These are phyloP conservation scores for Arabidopsis arenosa DNA, from an alignment of 345 rosid genomes.

Conservation along the genomic window DNA sequence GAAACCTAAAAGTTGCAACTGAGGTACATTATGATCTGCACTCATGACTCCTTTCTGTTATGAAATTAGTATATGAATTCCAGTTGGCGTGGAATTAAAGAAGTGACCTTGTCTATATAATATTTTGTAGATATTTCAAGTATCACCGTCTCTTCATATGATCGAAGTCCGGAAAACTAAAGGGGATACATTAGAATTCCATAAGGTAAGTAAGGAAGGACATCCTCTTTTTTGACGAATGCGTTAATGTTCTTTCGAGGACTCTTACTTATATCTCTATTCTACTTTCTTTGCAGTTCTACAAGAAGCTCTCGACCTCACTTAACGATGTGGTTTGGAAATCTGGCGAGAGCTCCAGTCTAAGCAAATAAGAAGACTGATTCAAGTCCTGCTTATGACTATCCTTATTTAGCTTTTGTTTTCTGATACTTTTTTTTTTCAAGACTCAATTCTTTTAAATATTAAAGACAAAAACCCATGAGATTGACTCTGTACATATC, in stretches of 20 bases:
- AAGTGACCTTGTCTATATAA: not conserved
- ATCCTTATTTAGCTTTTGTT: not conserved
- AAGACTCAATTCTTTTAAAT: conserved; percentile 30
- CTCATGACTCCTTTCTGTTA: not conserved
- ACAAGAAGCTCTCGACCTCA: conserved; percentile 79
- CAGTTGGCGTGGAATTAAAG: conserved; percentile 1
- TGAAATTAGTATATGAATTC: not conserved
- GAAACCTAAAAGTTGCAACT: conserved; percentile 89
- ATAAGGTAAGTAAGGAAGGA: conserved; percentile 58
- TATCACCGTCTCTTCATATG: conserved; percentile 96
- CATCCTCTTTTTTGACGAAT: not conserved
- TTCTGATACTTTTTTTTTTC: not conserved
- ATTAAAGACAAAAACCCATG: conserved; percentile 8
- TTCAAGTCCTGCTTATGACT: conserved; percentile 23
- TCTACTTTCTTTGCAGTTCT: conserved; percentile 65
- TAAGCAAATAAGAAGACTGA: conserved; percentile 15
- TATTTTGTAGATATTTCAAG: conserved; percentile 80
- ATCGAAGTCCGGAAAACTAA: conserved; percentile 93
- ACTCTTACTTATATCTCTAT: not conserved
- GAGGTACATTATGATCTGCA: conserved; percentile 59
- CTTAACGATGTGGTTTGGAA: conserved; percentile 97
- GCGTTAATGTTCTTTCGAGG: not conserved
- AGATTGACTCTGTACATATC: conserved; percentile 37
- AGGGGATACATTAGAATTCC: conserved; percentile 96
- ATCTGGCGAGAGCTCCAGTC: conserved; percentile 84